Conservation (phyloP, 2,329 filamentous ascomycete species). For the Tympanopsis confertula region DNA sequence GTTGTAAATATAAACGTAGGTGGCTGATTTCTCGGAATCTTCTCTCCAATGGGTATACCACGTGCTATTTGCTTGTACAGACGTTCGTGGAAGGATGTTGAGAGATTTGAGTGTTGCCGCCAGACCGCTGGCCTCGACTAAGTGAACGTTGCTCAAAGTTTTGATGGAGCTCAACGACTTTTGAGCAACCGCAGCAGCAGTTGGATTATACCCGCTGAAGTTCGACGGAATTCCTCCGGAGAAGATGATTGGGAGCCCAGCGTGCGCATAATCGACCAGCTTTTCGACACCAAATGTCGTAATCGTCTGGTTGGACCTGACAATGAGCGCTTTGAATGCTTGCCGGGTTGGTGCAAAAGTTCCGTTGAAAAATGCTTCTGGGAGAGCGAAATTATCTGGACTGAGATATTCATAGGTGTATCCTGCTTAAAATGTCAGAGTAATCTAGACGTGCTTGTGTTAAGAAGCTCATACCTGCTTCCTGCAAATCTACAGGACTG, state of each 20-base stretch:
- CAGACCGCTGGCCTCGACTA: slow-evolving; percentile 14
- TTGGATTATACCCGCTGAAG: slow-evolving; percentile 8
- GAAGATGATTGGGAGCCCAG: slow-evolving; percentile 29
- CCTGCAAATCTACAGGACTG: slow-evolving; percentile 2
- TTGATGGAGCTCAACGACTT: slow-evolving; percentile 11
- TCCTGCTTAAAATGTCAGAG: slow-evolving; percentile 9
- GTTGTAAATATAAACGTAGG: slow-evolving; percentile 28
- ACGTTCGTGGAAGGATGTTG: slow-evolving; percentile 16
- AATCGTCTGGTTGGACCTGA: slow-evolving; percentile 20
- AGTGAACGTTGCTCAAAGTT: slow-evolving; percentile 19
- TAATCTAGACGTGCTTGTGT: background rate
- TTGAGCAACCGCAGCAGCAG: slow-evolving; percentile 5
- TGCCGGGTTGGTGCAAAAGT: slow-evolving; percentile 24
- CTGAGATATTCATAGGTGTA: slow-evolving; percentile 30
- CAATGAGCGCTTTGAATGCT: slow-evolving; percentile 27
- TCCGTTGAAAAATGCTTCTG: slow-evolving; percentile 21
- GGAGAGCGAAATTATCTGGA: slow-evolving; percentile 27
- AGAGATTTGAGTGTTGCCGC: slow-evolving; percentile 15
- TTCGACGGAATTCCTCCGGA: slow-evolving; percentile 17
- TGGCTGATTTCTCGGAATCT: slow-evolving; percentile 9
- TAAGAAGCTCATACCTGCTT: slow-evolving; percentile 2
- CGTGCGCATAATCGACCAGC: slow-evolving; percentile 19
- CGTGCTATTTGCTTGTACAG: slow-evolving; percentile 12
- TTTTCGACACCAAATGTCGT: slow-evolving; percentile 18
- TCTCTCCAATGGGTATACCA: slow-evolving; percentile 24